A percentile compares a stretch with the other conserved stretches of the same genome.
Evolutionary conservation across 768 basidiomycete genomes (phyloP).

Genomic region (Macrolepiota fuliginosa): DNA sequence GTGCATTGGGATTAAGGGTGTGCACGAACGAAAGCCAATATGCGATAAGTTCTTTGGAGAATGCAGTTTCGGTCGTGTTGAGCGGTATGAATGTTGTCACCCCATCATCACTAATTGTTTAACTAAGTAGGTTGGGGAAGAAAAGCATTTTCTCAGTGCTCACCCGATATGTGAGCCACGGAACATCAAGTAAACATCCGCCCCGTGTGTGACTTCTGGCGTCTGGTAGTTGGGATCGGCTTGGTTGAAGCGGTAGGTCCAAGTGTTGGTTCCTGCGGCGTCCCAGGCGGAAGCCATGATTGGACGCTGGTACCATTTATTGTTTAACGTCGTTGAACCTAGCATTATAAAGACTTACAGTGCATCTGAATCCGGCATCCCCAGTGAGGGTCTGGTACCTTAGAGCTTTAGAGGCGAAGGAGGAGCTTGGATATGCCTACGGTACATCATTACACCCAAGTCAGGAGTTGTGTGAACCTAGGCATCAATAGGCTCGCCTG

Average conservation of each 20-base stretch:
- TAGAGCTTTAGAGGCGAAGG: constrained; percentile 41
- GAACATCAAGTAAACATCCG: constrained; percentile 73
- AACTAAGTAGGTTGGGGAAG: not conserved
- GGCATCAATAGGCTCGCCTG: constrained; percentile 18
- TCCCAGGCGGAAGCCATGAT: constrained; percentile 45
- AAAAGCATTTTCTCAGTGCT: not conserved
- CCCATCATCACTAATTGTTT: constrained; percentile 43
- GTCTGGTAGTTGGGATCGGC: constrained; percentile 40
- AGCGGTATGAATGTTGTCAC: constrained; percentile 45
- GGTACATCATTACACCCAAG: not conserved
- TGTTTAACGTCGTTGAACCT: not conserved
- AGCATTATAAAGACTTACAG: constrained; percentile 36
- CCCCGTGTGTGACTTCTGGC: constrained; percentile 41
- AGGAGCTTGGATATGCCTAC: constrained; percentile 39
- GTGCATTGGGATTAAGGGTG: constrained; percentile 50
- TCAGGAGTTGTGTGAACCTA: not conserved
- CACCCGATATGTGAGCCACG: constrained; percentile 59
- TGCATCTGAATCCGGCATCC: constrained; percentile 49
- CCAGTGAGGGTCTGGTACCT: constrained; percentile 47
- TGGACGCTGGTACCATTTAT: constrained; percentile 30
- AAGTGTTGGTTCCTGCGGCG: constrained; percentile 31
- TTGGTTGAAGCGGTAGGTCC: constrained; percentile 62
- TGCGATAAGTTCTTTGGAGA: constrained; percentile 57
- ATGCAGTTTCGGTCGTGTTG: constrained; percentile 44
- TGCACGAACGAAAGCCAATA: constrained; percentile 71